Conservation (phyloP, 164 flowering plant genomes). For the Liriodendron chinense region DNA sequence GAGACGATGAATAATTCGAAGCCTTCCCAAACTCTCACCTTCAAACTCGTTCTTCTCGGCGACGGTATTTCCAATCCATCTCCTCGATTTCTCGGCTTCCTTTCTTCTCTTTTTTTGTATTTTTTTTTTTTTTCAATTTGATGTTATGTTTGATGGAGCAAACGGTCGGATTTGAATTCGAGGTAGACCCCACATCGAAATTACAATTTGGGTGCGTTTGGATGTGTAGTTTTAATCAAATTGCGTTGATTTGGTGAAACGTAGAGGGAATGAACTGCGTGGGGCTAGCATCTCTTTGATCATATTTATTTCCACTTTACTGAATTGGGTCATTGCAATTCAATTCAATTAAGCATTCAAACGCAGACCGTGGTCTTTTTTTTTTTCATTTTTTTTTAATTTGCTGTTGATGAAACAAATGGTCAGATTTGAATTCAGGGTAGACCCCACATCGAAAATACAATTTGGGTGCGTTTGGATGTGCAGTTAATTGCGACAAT, state of each 20-base stretch:
- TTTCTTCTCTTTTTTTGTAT: background rate
- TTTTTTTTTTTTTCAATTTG: background rate
- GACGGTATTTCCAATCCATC: conserved; percentile 15
- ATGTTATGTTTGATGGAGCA: background rate
- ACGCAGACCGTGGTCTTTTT: too few relatives aligned
- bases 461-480: background rate
- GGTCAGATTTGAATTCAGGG: background rate
- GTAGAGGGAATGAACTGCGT: too few relatives aligned
- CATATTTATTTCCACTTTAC: too few relatives aligned
- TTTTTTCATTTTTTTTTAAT: background rate
- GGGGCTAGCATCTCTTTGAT: too few relatives aligned
- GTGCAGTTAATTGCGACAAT: background rate
- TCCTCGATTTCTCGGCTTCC: background rate
- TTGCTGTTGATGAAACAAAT: background rate
- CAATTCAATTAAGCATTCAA: too few relatives aligned
- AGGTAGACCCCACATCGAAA: too few relatives aligned
- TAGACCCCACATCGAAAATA: background rate
- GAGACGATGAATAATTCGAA: conserved; percentile 11
- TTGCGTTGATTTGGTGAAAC: too few relatives aligned
- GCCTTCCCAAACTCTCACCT: conserved; percentile 13
- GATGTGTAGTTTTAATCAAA: too few relatives aligned
- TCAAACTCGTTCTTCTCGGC: conserved; percentile 29
- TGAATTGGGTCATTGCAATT: too few relatives aligned
- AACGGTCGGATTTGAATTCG: too few relatives aligned
- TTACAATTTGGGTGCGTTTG: too few relatives aligned